Base-by-base conservation (phyloP, 176 grass and related monocot genomes). In the Carex myosuroides region DNA sequence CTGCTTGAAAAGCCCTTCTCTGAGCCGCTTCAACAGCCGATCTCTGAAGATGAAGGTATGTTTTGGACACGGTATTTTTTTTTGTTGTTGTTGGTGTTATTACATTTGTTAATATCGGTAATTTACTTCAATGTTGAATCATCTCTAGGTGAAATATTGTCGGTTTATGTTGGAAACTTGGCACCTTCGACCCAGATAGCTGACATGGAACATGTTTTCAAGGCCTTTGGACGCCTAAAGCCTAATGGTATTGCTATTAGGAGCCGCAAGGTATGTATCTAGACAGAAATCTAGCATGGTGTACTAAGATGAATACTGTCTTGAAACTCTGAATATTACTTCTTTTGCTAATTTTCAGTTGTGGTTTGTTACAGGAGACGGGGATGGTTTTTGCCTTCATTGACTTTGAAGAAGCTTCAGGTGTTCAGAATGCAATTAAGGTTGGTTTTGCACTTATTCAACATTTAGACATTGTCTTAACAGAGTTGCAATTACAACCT, bases 161-260 rank as follows among this genome's bases (percentile, higher is more conserved):
- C 94, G 42, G 90, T 97, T 86, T 97, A 97, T 85, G 94, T 97
- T 74, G 88, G 91, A 22, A 97, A 97, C 50, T 85, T 97, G 30
- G 88, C 90, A 65, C 81, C 87, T 37, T 89, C 84, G 44, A 89
- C 91, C 37, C 52, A 48, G 12, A 88, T 90, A 79, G 7, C 69
- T 89, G 94, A 97, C 85, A 88, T 97, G 80, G 94, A 97, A 82
- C 85, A 64, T 4, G 90, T 94, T 85, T 97, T 97, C 88, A 97
- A 92, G 81, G 90, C 77, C 55, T 97, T 97, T 83, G 94, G 92
- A 37, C 85, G 87, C 65, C 86, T 97, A 56, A 97, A 88, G 29
- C 92, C 92, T 64, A 90, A 94, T 71, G 92, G 94, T 70, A 89
- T 97, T 90, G 92, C 94, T 50, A 92, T 97, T 82, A 89, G 94